Evolutionary conservation across 495 filamentous ascomycete species (phyloP).

Genomic region (Parmelia sp.): DNA sequence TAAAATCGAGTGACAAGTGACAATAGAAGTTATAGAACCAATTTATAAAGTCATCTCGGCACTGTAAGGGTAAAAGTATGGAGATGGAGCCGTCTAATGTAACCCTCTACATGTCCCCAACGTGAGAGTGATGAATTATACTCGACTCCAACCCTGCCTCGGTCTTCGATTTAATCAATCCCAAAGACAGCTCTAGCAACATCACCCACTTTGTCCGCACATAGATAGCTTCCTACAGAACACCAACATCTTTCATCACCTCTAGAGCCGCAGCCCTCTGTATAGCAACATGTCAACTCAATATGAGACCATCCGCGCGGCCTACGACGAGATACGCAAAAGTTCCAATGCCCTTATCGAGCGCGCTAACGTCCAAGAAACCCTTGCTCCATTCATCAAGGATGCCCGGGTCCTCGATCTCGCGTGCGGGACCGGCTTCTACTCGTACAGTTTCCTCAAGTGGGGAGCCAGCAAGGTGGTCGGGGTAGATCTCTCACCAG

Average conservation of each 20-base stretch:
- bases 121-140: too few relatives aligned
- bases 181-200: background rate
- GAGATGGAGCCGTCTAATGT: too few relatives aligned
- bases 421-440: slow-evolving; percentile 31
- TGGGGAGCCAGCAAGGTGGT: slow-evolving; percentile 31
- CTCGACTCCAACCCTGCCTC: too few relatives aligned
- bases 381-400: slow-evolving; percentile 20
- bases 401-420: slow-evolving; percentile 31
- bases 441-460: slow-evolving; percentile 21
- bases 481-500: slow-evolving; percentile 32
- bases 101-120: too few relatives aligned
- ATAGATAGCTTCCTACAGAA: background rate
- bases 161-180: background rate
- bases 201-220: background rate
- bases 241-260: background rate
- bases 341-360: slow-evolving; percentile 21
- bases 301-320: slow-evolving; percentile 22
- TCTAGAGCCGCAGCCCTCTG: background rate
- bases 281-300: slow-evolving; percentile 22
- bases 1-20: background rate
- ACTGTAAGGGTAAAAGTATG: too few relatives aligned
- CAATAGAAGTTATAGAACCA: too few relatives aligned
- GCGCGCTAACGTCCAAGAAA: slow-evolving; percentile 23
- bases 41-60: too few relatives aligned
- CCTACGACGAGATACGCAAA: slow-evolving; percentile 24